A percentile compares a stretch with the other conserved stretches of the same genome.
Conservation (phyloP, 75 land plant species). For the Pseudotsuga menziesii region DNA sequence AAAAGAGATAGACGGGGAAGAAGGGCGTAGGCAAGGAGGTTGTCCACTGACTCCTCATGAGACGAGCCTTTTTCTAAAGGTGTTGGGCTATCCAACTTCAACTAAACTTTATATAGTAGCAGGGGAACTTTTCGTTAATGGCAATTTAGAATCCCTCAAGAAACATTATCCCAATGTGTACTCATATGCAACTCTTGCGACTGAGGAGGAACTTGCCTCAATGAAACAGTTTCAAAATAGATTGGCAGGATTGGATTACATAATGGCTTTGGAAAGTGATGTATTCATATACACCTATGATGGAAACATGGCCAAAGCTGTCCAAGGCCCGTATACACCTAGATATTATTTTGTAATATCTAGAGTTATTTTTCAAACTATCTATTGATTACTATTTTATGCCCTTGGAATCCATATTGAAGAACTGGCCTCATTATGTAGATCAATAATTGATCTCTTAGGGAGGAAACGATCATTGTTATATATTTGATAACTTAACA, state of each 20-base stretch:
- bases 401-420: too few species aligned
- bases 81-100: conserved; percentile 27
- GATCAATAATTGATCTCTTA: too few species aligned
- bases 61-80: conserved; percentile 33
- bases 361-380: too few species aligned
- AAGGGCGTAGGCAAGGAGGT: conserved; percentile 29
- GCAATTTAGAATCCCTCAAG: conserved; percentile 12
- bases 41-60: conserved; percentile 49
- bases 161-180: conserved; percentile 31
- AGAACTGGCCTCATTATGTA: too few species aligned
- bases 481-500: too few species aligned
- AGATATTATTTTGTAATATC: too few species aligned
- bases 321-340: too few species aligned
- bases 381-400: too few species aligned
- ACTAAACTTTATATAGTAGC: conserved; percentile 39
- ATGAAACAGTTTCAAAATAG: conserved; percentile 14
- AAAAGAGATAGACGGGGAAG: conserved; percentile 44
- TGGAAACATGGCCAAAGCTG: conserved; percentile 34
- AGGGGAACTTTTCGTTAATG: too few species aligned
- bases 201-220: conserved; percentile 15
- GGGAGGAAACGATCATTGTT: too few species aligned
- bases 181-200: conserved; percentile 35
- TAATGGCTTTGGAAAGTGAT: conserved; percentile 24
- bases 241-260: conserved; percentile 18
- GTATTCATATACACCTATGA: conserved; percentile 19